phyloP scores from a whole-genome alignment of 495 filamentous ascomycete species.

The Letharia lupina region DNA sequence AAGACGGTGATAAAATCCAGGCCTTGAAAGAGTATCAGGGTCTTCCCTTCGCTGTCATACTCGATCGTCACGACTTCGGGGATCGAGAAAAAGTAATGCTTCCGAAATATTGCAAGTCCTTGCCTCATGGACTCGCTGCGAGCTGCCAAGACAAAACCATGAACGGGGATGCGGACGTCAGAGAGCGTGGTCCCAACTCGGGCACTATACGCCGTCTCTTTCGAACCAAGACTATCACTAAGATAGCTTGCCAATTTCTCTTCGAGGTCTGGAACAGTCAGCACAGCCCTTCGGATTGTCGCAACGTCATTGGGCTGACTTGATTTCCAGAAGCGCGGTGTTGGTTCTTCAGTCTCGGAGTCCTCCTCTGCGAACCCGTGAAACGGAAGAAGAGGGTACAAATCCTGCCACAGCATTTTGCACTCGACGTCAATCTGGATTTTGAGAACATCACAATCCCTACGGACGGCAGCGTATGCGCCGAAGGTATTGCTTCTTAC shows the following conservation, averaged over 20 bases:
- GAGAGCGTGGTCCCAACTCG: constrained; percentile 51
- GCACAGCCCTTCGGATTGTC: constrained; percentile 38
- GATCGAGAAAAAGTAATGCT: constrained; percentile 36
- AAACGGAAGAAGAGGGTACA: constrained; percentile 62
- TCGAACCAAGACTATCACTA: constrained; percentile 12
- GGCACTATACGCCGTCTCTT: constrained; percentile 31
- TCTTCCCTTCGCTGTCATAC: constrained; percentile 39
- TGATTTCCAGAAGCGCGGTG: constrained; percentile 37
- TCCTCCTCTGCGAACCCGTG: constrained; percentile 25
- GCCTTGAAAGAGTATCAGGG: constrained; percentile 51
- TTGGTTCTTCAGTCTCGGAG: constrained; percentile 31
- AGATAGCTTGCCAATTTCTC: constrained; percentile 42
- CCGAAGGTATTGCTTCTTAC: constrained; percentile 84
- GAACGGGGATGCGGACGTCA: constrained; percentile 65
- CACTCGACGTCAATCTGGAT: constrained; percentile 59
- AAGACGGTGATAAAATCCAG: constrained; percentile 67
- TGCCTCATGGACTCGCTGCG: constrained; percentile 62
- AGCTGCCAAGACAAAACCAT: constrained; percentile 67
- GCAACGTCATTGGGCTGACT: constrained; percentile 20
- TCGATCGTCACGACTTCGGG: constrained; percentile 55
- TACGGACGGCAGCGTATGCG: constrained; percentile 78
- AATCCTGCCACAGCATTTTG: constrained; percentile 63
- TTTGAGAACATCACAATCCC: constrained; percentile 73
- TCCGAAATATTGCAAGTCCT: constrained; percentile 47
- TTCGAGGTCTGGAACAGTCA: constrained; percentile 50